Conservation (phyloP, 352 stramenopile genomes). For the Phytophthora pini region DNA sequence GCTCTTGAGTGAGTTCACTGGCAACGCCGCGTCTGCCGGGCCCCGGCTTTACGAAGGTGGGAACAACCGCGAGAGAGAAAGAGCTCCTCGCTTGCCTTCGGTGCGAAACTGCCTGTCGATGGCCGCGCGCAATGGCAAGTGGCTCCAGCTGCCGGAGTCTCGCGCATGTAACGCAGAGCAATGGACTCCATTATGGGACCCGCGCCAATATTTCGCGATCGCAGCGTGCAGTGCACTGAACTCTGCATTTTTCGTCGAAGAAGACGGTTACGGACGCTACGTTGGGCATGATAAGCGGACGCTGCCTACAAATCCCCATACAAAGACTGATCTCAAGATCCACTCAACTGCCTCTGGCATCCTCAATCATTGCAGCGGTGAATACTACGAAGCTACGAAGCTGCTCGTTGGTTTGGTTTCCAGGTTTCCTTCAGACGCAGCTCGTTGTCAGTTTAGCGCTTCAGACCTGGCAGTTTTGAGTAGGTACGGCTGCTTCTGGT, state of each 20-base stretch:
- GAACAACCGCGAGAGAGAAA: conserved; percentile 34
- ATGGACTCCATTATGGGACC: not conserved
- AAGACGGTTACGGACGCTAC: conserved; percentile 18
- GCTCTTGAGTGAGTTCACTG: conserved; percentile 22
- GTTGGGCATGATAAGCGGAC: conserved; percentile 1
- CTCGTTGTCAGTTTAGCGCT: too few relatives aligned
- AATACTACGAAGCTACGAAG: too few relatives aligned
- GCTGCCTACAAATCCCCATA: not conserved
- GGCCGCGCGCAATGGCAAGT: conserved; percentile 11
- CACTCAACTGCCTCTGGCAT: conserved; percentile 15
- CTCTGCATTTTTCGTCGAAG: conserved; percentile 16
- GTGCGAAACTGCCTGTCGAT: conserved; percentile 23
- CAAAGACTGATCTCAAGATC: conserved; percentile 32
- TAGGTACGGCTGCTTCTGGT: conserved; percentile 12
- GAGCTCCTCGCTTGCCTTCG: conserved; percentile 2
- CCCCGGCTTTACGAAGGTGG: conserved; percentile 35
- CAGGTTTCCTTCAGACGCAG: too few relatives aligned
- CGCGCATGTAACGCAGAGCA: not conserved
- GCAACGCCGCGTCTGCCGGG: conserved; percentile 15
- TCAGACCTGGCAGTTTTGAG: too few relatives aligned
- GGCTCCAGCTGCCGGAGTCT: conserved; percentile 5
- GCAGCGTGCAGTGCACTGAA: not conserved
- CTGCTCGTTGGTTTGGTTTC: too few relatives aligned
- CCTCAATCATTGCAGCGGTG: conserved; percentile 12
- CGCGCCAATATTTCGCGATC: conserved; percentile 7